Percentiles rank a stretch among this genome's conserved stretches.
Conservation (phyloP, 768 basidiomycete species). For the Dacryopinax primogenitus region DNA sequence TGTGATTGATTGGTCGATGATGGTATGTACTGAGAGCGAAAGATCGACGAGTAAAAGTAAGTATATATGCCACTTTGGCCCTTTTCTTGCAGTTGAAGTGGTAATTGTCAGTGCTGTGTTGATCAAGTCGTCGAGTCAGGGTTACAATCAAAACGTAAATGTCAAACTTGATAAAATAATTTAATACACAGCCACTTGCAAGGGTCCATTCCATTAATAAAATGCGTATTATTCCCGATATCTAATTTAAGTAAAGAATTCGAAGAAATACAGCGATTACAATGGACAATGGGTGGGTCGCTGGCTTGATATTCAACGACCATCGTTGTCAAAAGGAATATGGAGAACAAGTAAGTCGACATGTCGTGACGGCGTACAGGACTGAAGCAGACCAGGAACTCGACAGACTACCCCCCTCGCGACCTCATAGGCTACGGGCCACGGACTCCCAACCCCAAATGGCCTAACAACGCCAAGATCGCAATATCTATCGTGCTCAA, state of each 20-base stretch:
- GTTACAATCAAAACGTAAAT: background rate
- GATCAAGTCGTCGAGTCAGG: conserved; percentile 1
- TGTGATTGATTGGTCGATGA: background rate
- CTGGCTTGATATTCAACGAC: background rate
- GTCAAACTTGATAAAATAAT: background rate
- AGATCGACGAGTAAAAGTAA: background rate
- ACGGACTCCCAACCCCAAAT: conserved; percentile 17
- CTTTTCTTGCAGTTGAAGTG: background rate
- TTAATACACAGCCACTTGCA: background rate
- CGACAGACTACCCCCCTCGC: conserved; percentile 15
- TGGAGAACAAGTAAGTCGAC: background rate
- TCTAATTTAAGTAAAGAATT: no score
- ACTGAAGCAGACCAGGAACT: conserved; percentile 4
- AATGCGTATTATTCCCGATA: conserved; percentile 9
- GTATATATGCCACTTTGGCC: background rate
- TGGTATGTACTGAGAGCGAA: background rate
- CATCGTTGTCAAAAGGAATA: background rate
- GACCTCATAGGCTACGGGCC: conserved; percentile 21
- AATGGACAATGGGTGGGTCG: background rate
- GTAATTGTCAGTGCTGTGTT: background rate
- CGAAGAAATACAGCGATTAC: no score
- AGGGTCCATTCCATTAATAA: background rate
- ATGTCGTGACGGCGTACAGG: background rate
- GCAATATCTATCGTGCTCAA: conserved; percentile 23
- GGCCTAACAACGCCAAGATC: conserved; percentile 22